A percentile compares a stretch with the other conserved stretches of the same genome.
phyloP scores from a whole-genome alignment of 2,329 filamentous ascomycete species.

The Neurospora sp. region DNA sequence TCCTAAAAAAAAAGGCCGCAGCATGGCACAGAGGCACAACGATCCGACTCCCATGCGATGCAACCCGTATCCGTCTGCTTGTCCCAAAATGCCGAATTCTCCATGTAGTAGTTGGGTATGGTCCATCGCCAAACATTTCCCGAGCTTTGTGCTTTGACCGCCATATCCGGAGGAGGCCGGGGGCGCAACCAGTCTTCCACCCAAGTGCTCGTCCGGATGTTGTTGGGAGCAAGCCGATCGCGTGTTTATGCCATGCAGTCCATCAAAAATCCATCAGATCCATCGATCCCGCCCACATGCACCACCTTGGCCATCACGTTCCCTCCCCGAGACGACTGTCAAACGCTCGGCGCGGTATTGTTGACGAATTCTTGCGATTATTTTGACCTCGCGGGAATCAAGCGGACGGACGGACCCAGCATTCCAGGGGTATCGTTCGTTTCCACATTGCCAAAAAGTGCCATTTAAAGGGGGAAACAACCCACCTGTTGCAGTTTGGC shows the following conservation, averaged over 20 bases:
- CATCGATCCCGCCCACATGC: neutral
- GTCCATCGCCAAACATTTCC: neutral
- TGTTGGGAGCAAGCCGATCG: neutral
- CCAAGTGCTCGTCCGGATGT: neutral
- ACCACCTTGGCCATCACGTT: neutral
- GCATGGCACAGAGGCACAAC: neutral
- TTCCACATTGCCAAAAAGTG: constrained; percentile 6
- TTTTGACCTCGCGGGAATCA: neutral
- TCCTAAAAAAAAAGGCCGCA: neutral
- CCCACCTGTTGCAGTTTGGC: constrained; percentile 72
- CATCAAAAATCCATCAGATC: neutral
- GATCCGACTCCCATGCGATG: neutral
- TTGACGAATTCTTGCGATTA: neutral
- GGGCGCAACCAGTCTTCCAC: neutral
- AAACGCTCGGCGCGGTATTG: neutral
- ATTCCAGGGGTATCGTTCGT: neutral
- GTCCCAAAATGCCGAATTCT: neutral
- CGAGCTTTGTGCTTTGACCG: neutral
- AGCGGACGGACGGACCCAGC: neutral
- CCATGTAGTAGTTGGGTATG: neutral
- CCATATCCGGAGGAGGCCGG: neutral
- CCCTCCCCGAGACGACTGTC: neutral
- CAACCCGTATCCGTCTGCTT: neutral
- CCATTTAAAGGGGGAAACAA: constrained; percentile 20
- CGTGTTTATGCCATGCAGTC: neutral